A percentile compares a stretch with the other conserved stretches of the same genome.
These are phyloP conservation scores for Beauveria rudraprayagi DNA, from an alignment of 2,329 filamentous ascomycete species.

Conservation along the genomic window DNA sequence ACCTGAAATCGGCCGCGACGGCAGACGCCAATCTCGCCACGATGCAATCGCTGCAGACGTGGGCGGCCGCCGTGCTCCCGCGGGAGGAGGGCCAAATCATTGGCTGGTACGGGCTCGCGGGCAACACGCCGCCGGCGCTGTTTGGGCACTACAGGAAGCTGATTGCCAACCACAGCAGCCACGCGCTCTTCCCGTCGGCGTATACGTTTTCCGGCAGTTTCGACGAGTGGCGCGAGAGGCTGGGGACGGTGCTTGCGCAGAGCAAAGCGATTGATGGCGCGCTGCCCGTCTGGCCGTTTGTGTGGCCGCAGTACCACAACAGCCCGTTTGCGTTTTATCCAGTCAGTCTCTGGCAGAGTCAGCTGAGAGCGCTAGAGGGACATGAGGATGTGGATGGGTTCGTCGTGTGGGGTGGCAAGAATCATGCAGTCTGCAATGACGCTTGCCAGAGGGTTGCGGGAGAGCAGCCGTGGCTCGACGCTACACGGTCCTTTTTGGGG, in stretches of 20 bases:
- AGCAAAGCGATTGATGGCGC: conserved; percentile 2
- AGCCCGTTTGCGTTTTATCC: background rate
- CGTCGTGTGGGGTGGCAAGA: conserved; percentile 10
- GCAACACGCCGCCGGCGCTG: background rate
- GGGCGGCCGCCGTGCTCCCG: conserved; percentile 9
- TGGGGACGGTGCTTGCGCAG: background rate
- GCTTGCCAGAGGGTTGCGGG: conserved; percentile 8
- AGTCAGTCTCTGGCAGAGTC: background rate
- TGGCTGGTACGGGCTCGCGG: conserved; percentile 11
- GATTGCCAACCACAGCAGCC: conserved; percentile 7
- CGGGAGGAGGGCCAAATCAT: background rate
- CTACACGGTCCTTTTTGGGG: background rate
- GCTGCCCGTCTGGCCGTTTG: conserved; percentile 6
- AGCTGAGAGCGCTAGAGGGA: background rate
- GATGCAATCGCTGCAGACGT: conserved; percentile 10
- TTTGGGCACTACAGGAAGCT: conserved; percentile 5
- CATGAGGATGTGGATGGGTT: conserved; percentile 2
- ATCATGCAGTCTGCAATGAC: conserved; percentile 8
- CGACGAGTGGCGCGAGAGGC: background rate
- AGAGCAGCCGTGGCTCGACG: conserved; percentile 5
- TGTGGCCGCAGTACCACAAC: background rate
- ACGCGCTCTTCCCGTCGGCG: conserved; percentile 10
- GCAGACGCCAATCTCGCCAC: conserved; percentile 4
- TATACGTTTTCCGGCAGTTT: conserved; percentile 4
- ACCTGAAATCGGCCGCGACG: background rate